Base-by-base conservation (phyloP, 2,329 filamentous ascomycete species). In the Neonectria faginata region DNA sequence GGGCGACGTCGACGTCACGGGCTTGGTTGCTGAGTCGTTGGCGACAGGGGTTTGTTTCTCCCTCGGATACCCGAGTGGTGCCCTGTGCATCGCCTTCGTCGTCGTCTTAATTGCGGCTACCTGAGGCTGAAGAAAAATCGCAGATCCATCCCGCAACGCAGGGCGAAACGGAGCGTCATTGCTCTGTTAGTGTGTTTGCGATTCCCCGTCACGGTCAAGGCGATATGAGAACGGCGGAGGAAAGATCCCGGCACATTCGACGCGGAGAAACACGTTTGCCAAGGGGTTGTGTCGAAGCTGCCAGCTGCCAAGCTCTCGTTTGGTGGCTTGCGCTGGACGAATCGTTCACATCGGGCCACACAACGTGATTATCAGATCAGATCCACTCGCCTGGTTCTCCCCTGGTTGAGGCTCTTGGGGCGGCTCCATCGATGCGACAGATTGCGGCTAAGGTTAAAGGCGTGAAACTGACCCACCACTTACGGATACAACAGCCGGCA, bases 341-440 rank as follows among this genome's bases (percentile, higher is more conserved):
- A 57, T 62, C 64, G 45, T 44, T 29, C 31, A 25, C 54, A 60
- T 66, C 51, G 64, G 48, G 68, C 69, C 70, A 69, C 60, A 47
- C 58, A 61, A 58, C 53, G 54, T 70, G 67, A 70, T 61, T 53
- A 47, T 67, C 64, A 66, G 70, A 72, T 72, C 64, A 72, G 70
- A 70, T 72, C 70, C 70, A 72, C 70, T 39, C 31, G 12, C 20
- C 51, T 51, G 50, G 54, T 25, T 31, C 29, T 29, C 31, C 64
- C 62, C 62, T 55, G 55, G 39, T 55, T 61, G 64, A 61, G 67
- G 67, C 67, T 68, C 67, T 68, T 65, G 55, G 29, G 58, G 58
- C 56, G 62, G 56, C 42, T 56, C 67, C 64, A 55, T 55, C 59
- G 64, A 70, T 70, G 64, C 70, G 50, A 68, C 65, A 69, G 67